Percentiles rank a stretch among this genome's conserved stretches.
phyloP scores from a whole-genome alignment of 2,329 filamentous ascomycete genomes.

The Huntiella bhutanensis region DNA sequence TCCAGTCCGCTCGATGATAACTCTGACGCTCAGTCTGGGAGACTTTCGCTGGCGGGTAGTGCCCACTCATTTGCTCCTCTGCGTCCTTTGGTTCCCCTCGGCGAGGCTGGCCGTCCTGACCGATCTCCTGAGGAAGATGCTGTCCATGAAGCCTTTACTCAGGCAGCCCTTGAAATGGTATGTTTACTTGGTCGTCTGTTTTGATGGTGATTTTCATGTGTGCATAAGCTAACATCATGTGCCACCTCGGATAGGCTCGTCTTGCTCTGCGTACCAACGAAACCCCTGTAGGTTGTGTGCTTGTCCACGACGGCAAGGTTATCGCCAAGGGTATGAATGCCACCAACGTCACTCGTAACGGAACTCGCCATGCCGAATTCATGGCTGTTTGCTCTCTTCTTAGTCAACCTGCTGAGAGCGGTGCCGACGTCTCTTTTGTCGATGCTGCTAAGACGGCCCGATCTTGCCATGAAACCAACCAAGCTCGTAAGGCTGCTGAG shows the following conservation, averaged over 20 bases:
- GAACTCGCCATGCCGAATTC: conserved; percentile 89
- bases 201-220: not conserved
- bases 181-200: conserved; percentile 14
- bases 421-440: conserved; percentile 8
- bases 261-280: conserved; percentile 72
- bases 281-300: conserved; percentile 89
- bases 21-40: conserved; percentile 1
- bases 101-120: conserved; percentile 11
- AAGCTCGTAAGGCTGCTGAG: conserved; percentile 15
- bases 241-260: conserved; percentile 41
- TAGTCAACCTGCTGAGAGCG: conserved; percentile 16
- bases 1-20: conserved; percentile 1
- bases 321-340: conserved; percentile 93
- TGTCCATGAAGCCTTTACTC: conserved; percentile 48
- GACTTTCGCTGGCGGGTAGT: conserved; percentile 10
- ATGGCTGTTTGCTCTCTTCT: conserved; percentile 52
- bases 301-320: conserved; percentile 60
- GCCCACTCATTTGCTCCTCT: conserved; percentile 10
- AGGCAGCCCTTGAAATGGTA: conserved; percentile 74
- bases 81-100: conserved; percentile 11
- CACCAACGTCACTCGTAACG: conserved; percentile 77
- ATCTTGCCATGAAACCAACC: conserved; percentile 12
- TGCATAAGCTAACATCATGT: conserved; percentile 12
- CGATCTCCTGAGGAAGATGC: conserved; percentile 19
- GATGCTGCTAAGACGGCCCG: conserved; percentile 13